phyloP scores from a whole-genome alignment of 2,329 filamentous ascomycete species.

The Monosporascus cannonballus region DNA sequence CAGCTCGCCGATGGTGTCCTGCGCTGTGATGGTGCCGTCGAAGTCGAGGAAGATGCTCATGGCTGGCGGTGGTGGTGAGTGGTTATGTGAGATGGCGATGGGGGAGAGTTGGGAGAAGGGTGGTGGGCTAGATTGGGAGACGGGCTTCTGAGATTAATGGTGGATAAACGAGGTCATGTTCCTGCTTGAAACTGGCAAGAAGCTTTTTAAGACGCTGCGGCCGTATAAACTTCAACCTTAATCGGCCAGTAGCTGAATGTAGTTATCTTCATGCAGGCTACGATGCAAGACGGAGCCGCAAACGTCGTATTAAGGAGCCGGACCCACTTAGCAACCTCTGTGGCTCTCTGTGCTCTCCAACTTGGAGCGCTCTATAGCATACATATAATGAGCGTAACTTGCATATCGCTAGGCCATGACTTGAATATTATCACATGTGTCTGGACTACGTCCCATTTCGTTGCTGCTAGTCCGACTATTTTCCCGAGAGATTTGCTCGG shows the following conservation, averaged over 20 bases:
- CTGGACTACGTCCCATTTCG: too few relatives aligned
- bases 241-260: neutral
- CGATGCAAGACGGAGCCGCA: neutral
- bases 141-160: neutral
- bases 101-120: constrained; percentile 3
- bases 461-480: neutral
- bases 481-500: neutral
- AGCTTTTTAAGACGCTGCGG: too few relatives aligned
- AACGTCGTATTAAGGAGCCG: neutral
- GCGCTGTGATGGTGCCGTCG: constrained; percentile 51
- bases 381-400: neutral
- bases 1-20: constrained; percentile 47
- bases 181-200: neutral
- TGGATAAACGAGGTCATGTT: neutral
- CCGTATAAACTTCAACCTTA: neutral
- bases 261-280: neutral
- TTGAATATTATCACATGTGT: too few relatives aligned
- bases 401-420: too few relatives aligned
- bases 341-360: neutral
- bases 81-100: neutral
- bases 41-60: constrained; percentile 51
- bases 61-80: neutral
- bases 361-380: neutral
- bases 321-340: neutral
- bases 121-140: neutral